Evolutionary conservation across 2,329 filamentous ascomycete genomes (phyloP).

Genomic region (Rutstroemia sp.): DNA sequence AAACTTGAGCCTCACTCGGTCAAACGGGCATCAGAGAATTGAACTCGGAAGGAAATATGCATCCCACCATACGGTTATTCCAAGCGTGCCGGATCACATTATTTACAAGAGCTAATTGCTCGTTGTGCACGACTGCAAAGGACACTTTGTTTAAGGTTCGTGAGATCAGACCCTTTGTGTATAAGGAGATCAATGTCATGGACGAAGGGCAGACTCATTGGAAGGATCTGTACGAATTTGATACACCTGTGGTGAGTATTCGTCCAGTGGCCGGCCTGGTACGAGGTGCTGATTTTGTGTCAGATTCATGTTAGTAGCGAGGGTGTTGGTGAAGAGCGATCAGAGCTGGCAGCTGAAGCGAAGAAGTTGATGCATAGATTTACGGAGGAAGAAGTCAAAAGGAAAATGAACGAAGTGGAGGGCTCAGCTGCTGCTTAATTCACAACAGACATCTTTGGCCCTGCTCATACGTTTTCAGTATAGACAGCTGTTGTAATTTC

Average conservation of each 20-base stretch:
- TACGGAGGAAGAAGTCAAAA: constrained; percentile 55
- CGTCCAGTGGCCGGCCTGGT: not conserved
- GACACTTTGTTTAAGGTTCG: constrained; percentile 60
- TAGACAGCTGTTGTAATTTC: not conserved
- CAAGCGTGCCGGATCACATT: constrained; percentile 60
- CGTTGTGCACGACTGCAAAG: constrained; percentile 62
- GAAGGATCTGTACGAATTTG: constrained; percentile 71
- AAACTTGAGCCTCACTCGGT: not conserved
- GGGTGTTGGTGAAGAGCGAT: constrained; percentile 40
- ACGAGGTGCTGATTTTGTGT: not conserved
- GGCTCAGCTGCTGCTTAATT: not conserved
- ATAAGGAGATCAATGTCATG: constrained; percentile 63
- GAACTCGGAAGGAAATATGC: constrained; percentile 35
- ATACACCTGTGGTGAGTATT: constrained; percentile 62
- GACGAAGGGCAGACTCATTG: constrained; percentile 54
- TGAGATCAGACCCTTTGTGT: constrained; percentile 59
- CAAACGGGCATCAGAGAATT: not conserved
- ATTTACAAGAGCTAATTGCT: constrained; percentile 66
- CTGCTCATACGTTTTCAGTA: not conserved
- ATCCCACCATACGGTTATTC: constrained; percentile 41
- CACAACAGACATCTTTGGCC: not conserved
- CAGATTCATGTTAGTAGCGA: constrained; percentile 51
- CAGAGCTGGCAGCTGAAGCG: constrained; percentile 34
- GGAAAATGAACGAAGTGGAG: constrained; percentile 53
- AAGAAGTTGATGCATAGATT: constrained; percentile 75